phyloP scores from a whole-genome alignment of 805 yeast species.

The Ogataea trehaloabstinens region DNA sequence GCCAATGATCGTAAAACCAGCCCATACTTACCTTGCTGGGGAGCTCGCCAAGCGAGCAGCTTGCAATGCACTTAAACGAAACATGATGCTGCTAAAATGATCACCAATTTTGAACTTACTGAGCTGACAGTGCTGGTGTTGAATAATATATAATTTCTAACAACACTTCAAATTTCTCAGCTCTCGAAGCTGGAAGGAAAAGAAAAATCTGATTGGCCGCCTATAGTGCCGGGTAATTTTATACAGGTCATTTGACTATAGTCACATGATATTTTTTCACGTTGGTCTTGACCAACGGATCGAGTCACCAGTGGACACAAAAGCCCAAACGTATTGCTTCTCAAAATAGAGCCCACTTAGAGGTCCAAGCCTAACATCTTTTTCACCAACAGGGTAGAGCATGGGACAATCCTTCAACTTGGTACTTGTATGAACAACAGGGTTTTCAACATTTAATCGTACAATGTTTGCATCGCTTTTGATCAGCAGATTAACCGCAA shows the following conservation, averaged over 20 bases:
- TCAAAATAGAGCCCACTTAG: constrained; percentile 32
- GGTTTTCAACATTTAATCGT: background rate
- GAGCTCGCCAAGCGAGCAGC: constrained; percentile 48
- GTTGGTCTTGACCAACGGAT: constrained; percentile 35
- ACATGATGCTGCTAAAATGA: constrained; percentile 33
- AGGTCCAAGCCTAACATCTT: constrained; percentile 33
- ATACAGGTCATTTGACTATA: background rate
- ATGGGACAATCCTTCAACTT: constrained; percentile 28
- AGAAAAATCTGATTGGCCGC: constrained; percentile 9
- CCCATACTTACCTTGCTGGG: constrained; percentile 42
- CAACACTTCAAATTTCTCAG: constrained; percentile 1
- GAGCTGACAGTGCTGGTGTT: background rate
- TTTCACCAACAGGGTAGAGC: constrained; percentile 33
- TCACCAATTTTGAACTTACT: no score
- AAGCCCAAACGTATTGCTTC: constrained; percentile 35
- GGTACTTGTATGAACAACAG: constrained; percentile 25
- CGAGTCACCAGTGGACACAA: constrained; percentile 36
- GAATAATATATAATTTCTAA: background rate
- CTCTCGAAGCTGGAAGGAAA: background rate
- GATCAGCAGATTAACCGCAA: background rate
- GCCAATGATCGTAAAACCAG: background rate
- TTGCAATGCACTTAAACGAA: constrained; percentile 53
- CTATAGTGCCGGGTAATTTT: background rate
- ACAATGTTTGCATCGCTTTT: constrained; percentile 1
- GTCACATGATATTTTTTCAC: constrained; percentile 3